A percentile compares a stretch with the other conserved stretches of the same genome.
Evolutionary conservation across 345 rosid genomes (phyloP).

Genomic region (Linum usitatissimum): DNA sequence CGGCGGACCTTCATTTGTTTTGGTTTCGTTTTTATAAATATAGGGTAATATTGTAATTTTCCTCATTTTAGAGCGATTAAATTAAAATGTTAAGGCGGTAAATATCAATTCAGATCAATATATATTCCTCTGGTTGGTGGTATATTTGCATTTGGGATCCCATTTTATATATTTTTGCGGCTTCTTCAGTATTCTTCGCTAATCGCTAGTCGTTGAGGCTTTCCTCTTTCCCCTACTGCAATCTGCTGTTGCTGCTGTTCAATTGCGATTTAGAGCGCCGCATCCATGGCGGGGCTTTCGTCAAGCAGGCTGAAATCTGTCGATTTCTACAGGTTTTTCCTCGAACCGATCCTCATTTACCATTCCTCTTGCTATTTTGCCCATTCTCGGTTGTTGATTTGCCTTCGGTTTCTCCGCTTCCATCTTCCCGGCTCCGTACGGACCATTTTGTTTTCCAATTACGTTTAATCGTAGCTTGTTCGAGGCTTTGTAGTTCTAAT

Average conservation of each 20-base stretch:
- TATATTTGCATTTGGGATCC: too few relatives aligned
- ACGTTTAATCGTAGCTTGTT: background rate
- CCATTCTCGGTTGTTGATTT: too few relatives aligned
- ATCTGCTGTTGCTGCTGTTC: constrained; percentile 3
- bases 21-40: too few relatives aligned
- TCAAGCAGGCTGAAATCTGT: constrained; percentile 25
- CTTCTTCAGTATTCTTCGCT: background rate
- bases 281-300: constrained; percentile 13
- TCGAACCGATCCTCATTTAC: background rate
- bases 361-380: too few relatives aligned
- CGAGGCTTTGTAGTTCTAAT: background rate
- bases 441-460: background rate
- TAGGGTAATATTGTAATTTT: too few relatives aligned
- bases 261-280: background rate
- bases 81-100: too few relatives aligned
- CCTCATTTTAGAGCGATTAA: too few relatives aligned
- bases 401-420: background rate
- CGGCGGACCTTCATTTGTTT: too few relatives aligned
- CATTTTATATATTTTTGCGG: too few relatives aligned
- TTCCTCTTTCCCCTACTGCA: background rate
- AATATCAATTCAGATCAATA: too few relatives aligned
- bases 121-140: too few relatives aligned
- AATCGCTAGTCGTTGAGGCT: background rate
- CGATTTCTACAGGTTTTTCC: constrained; percentile 24
- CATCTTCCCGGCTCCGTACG: background rate